phyloP scores from a whole-genome alignment of 2,329 filamentous ascomycete species.

The Sclerotinia trifoliorum region DNA sequence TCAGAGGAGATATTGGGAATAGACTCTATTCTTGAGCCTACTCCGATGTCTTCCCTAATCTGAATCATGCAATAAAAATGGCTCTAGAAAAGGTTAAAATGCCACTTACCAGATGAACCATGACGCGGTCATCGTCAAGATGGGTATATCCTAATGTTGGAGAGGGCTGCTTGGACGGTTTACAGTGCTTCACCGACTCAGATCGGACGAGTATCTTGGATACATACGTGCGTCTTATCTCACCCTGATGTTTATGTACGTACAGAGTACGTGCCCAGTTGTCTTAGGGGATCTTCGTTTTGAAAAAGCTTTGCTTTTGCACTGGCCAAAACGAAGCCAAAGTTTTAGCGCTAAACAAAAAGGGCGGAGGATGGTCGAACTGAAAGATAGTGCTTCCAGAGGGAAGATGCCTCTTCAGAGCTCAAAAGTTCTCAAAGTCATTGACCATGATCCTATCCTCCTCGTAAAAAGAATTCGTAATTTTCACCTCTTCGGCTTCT shows the following conservation, averaged over 20 bases:
- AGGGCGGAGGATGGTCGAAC: neutral
- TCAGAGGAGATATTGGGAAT: neutral
- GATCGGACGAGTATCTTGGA: neutral
- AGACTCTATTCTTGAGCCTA: neutral
- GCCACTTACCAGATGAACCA: neutral
- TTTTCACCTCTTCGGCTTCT: neutral
- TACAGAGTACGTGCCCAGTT: too few species aligned
- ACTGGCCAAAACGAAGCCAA: neutral
- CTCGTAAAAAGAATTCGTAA: neutral
- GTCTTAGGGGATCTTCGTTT: neutral
- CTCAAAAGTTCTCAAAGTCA: neutral
- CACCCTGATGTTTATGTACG: neutral
- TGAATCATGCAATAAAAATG: neutral
- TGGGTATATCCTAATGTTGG: neutral
- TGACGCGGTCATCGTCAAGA: neutral
- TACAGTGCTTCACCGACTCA: too few species aligned
- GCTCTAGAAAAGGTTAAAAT: neutral
- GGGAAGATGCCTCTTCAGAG: neutral
- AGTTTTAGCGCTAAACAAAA: neutral
- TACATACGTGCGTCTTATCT: neutral
- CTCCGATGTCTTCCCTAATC: neutral
- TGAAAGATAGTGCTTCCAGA: neutral
- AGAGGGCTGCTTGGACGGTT: neutral
- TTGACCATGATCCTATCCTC: neutral
- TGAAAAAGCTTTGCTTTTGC: neutral